phyloP scores from a whole-genome alignment of 768 basidiomycete genomes.

The Pleurotus cornucopiae region DNA sequence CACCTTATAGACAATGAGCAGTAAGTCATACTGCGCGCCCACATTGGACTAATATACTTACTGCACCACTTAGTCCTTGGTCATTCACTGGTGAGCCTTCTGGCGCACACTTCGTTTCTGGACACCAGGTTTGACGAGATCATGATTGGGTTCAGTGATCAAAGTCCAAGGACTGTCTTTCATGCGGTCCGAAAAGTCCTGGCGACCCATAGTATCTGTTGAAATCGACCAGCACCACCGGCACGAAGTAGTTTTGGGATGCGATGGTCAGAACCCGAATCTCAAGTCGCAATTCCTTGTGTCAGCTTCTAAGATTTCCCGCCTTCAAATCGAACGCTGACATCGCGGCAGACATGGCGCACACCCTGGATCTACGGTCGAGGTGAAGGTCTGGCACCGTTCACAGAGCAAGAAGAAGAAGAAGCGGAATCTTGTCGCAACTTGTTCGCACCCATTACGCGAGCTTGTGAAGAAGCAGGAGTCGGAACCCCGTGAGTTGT shows the following conservation, averaged over 20 bases:
- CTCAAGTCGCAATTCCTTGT: constrained; percentile 47
- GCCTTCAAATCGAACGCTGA: background rate
- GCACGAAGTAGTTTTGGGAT: constrained; percentile 57
- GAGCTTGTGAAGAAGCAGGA: constrained; percentile 51
- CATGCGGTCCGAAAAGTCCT: constrained; percentile 57
- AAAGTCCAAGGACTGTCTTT: constrained; percentile 39
- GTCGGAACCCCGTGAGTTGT: constrained; percentile 36
- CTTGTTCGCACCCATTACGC: constrained; percentile 42
- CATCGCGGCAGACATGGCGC: constrained; percentile 32
- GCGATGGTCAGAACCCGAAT: constrained; percentile 70
- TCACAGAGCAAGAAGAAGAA: constrained; percentile 65
- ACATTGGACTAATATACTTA: background rate
- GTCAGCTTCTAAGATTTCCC: constrained; percentile 33
- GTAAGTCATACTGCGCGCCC: no score
- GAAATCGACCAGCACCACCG: constrained; percentile 47
- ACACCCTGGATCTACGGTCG: constrained; percentile 34
- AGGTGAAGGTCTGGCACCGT: constrained; percentile 54
- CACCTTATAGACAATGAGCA: no score
- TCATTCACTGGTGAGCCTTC: constrained; percentile 1
- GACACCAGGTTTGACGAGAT: no score
- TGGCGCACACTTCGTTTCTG: no score
- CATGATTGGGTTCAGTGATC: constrained; percentile 24
- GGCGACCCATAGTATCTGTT: constrained; percentile 63
- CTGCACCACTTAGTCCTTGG: background rate
- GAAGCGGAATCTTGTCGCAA: constrained; percentile 52